These are phyloP conservation scores for Phlyctochytrium bullatum DNA, from an alignment of 192 early-diverging fungal species.

Conservation along the genomic window DNA sequence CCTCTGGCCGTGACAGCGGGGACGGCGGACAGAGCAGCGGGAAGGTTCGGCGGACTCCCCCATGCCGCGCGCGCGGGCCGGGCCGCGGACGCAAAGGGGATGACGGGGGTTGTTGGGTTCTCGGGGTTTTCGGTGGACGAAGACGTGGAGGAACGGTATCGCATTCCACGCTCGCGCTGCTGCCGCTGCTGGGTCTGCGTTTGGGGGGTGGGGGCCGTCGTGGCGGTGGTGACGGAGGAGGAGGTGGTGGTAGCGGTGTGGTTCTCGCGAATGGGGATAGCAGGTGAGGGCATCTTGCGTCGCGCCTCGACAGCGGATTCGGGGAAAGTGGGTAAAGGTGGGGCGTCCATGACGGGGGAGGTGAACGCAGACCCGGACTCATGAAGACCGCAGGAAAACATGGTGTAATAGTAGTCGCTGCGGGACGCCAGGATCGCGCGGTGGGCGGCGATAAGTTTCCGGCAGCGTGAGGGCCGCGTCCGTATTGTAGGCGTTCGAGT, in stretches of 20 bases:
- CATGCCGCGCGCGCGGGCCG: too few species aligned
- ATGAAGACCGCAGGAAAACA: slow-evolving; percentile 36
- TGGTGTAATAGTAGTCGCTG: slow-evolving; percentile 37
- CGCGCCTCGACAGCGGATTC: background rate
- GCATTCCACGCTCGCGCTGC: too few species aligned
- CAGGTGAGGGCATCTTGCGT: background rate
- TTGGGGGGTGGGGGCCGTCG: background rate
- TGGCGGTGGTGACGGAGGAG: background rate
- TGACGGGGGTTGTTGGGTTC: too few species aligned
- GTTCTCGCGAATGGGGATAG: too few species aligned
- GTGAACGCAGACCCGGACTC: slow-evolving; percentile 7
- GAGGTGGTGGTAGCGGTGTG: background rate
- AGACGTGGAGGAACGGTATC: too few species aligned
- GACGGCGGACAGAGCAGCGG: too few species aligned
- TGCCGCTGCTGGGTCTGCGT: too few species aligned
- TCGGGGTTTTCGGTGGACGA: too few species aligned
- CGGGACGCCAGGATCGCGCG: slow-evolving; percentile 38
- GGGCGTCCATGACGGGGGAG: slow-evolving; percentile 7
- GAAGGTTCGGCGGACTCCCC: too few species aligned
- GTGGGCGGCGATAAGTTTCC: slow-evolving; percentile 25
- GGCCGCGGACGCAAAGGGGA: too few species aligned
- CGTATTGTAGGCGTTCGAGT: too few species aligned
- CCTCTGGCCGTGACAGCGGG: too few species aligned
- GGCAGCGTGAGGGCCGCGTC: background rate
- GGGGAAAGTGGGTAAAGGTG: background rate